These are phyloP conservation scores for Pleurotus salmoneostramineus DNA, from an alignment of 768 basidiomycete species.

Conservation along the genomic window DNA sequence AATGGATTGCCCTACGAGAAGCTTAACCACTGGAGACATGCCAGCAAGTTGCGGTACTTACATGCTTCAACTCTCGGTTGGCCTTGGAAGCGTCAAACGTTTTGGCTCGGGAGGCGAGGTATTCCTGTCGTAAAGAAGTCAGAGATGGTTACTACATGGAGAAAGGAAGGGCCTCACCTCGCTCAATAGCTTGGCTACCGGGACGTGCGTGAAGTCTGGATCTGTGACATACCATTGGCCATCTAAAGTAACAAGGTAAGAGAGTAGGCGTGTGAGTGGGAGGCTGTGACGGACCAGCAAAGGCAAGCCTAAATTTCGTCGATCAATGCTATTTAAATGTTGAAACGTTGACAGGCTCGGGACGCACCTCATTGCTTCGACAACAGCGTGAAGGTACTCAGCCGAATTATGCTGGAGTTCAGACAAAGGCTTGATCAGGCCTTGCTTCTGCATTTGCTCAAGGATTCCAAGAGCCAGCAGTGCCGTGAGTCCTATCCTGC, in stretches of 20 bases:
- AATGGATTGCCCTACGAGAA: constrained; percentile 69
- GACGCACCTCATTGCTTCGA: constrained; percentile 77
- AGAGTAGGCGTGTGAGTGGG: not conserved
- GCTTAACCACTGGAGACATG: constrained; percentile 9
- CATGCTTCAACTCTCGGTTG: constrained; percentile 64
- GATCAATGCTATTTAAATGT: not conserved
- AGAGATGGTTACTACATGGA: too few relatives aligned
- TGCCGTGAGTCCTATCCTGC: constrained; percentile 71
- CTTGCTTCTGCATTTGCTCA: constrained; percentile 77
- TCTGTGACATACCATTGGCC: constrained; percentile 91
- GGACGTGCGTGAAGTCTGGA: constrained; percentile 73
- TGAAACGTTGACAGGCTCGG: not conserved
- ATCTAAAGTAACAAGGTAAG: constrained; percentile 38
- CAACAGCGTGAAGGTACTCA: constrained; percentile 82
- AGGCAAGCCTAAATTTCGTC: constrained; percentile 46
- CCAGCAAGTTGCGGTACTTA: constrained; percentile 22
- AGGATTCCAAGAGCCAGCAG: constrained; percentile 91
- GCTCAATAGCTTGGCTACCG: constrained; percentile 80
- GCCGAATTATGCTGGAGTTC: constrained; percentile 89
- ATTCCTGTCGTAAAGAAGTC: constrained; percentile 49
- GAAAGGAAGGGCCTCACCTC: constrained; percentile 42
- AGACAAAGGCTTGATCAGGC: constrained; percentile 60
- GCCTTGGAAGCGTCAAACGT: constrained; percentile 71
- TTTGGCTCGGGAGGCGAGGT: constrained; percentile 74
- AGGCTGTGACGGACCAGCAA: constrained; percentile 53